phyloP scores from a whole-genome alignment of 2,329 filamentous ascomycete genomes.

The Monosporascus sp. region DNA sequence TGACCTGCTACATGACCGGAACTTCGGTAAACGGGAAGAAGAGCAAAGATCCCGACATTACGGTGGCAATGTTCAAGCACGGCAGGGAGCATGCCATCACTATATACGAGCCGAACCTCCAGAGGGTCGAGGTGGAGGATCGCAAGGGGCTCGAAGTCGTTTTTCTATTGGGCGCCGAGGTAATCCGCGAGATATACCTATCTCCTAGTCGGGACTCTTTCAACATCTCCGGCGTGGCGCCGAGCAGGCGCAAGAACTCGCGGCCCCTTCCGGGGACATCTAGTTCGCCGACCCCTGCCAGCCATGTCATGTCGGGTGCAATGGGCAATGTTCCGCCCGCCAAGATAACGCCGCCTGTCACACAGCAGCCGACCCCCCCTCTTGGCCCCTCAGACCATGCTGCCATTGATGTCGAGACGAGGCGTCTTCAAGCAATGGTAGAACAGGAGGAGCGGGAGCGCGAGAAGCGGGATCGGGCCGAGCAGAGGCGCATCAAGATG shows the following conservation, averaged over 20 bases:
- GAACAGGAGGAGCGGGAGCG: slow-evolving; percentile 51
- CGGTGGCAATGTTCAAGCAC: slow-evolving; percentile 78
- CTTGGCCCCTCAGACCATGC: slow-evolving; percentile 25
- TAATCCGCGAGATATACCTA: slow-evolving; percentile 61
- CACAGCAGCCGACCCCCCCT: slow-evolving; percentile 18
- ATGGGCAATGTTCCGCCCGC: slow-evolving; percentile 37
- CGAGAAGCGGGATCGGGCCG: slow-evolving; percentile 48
- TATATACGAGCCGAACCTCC: slow-evolving; percentile 89
- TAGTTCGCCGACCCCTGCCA: slow-evolving; percentile 15
- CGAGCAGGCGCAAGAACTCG: slow-evolving; percentile 37
- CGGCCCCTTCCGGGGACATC: slow-evolving; percentile 27
- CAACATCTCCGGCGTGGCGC: slow-evolving; percentile 54
- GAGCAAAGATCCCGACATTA: slow-evolving; percentile 91
- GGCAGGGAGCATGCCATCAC: slow-evolving; percentile 63
- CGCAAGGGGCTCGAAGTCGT: slow-evolving; percentile 87
- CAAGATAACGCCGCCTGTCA: slow-evolving; percentile 24
- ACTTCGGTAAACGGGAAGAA: slow-evolving; percentile 68
- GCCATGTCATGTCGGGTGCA: slow-evolving; percentile 36
- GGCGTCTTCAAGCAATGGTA: slow-evolving; percentile 56
- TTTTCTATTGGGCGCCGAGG: slow-evolving; percentile 57
- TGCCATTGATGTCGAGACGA: slow-evolving; percentile 70
- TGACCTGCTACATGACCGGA: slow-evolving; percentile 83
- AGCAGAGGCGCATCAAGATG: slow-evolving; percentile 53
- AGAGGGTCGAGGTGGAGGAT: slow-evolving; percentile 87
- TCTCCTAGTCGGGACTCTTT: slow-evolving; percentile 68